Evolutionary conservation across 176 grass and related monocot genomes (phyloP).

Genomic region (Oryza punctata): DNA sequence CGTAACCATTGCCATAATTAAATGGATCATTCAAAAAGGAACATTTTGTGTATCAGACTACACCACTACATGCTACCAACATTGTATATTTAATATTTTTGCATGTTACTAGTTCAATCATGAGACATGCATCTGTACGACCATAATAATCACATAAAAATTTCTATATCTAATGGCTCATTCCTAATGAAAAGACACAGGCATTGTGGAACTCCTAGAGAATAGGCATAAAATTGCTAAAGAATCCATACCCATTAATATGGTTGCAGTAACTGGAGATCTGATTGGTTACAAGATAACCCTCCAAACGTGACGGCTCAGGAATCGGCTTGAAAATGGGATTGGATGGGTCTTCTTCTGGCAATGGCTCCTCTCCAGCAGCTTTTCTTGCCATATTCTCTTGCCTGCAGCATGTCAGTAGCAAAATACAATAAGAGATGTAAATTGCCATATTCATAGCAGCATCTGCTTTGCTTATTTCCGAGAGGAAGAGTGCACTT

Average conservation of each 20-base stretch:
- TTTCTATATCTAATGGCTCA: not conserved
- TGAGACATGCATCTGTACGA: too few species aligned
- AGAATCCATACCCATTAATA: conserved; percentile 76
- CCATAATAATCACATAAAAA: too few species aligned
- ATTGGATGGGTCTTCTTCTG: conserved; percentile 95
- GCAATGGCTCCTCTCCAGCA: conserved; percentile 90
- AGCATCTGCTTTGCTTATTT: not conserved
- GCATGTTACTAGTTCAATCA: too few species aligned
- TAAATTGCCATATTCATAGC: not conserved
- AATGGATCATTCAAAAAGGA: too few species aligned
- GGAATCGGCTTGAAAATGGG: conserved; percentile 90
- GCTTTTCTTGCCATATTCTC: conserved; percentile 88
- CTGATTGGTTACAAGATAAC: conserved; percentile 97
- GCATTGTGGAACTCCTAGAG: not conserved
- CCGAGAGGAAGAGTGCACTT: not conserved
- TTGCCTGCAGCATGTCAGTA: conserved; percentile 50
- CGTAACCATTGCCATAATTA: not conserved
- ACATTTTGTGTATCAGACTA: too few species aligned
- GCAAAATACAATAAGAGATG: conserved; percentile 5
- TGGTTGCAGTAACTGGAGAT: conserved; percentile 98
- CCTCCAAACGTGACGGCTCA: conserved; percentile 90
- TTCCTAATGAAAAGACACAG: not conserved
- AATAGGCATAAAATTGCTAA: not conserved
- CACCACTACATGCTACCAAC: too few species aligned
- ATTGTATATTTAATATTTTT: too few species aligned